phyloP scores from a whole-genome alignment of 2,329 filamentous ascomycete species.

The Mollisia scopiformis region DNA sequence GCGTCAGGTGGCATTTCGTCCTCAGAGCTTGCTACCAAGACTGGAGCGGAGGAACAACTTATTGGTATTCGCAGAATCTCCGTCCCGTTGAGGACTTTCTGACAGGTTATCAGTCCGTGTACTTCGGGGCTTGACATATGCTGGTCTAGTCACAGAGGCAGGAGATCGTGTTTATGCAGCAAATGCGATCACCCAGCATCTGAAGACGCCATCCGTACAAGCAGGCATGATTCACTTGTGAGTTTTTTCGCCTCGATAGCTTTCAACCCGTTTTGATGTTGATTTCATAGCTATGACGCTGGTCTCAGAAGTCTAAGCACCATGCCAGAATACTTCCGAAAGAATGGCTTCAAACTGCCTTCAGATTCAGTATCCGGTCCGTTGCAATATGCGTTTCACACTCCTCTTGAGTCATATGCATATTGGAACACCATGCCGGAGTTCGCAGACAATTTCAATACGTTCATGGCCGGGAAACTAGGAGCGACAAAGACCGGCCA shows the following conservation, averaged over 20 bases:
- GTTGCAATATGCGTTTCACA: slow-evolving; percentile 16
- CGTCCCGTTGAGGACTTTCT: not conserved
- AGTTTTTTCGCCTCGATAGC: no score
- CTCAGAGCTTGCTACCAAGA: slow-evolving; percentile 7
- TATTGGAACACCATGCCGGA: slow-evolving; percentile 4
- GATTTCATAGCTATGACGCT: slow-evolving; percentile 1
- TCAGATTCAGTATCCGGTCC: slow-evolving; percentile 5
- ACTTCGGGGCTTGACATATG: slow-evolving; percentile 4
- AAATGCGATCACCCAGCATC: slow-evolving; percentile 2
- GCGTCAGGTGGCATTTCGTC: slow-evolving; percentile 3
- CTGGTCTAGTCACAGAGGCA: slow-evolving; percentile 4
- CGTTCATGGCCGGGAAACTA: slow-evolving; percentile 13
- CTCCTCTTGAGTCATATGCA: slow-evolving; percentile 6
- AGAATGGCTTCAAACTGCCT: slow-evolving; percentile 10
- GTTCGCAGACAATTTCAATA: slow-evolving; percentile 10
- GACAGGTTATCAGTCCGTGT: slow-evolving; percentile 5
- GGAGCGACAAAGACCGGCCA: slow-evolving; percentile 1
- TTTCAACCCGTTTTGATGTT: no score
- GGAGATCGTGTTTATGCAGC: slow-evolving; percentile 8
- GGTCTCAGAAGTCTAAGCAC: slow-evolving; percentile 5
- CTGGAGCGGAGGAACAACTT: slow-evolving; percentile 14
- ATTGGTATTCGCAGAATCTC: not conserved
- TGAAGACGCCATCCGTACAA: slow-evolving; percentile 7
- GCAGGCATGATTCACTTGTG: slow-evolving; percentile 13
- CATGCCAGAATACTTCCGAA: slow-evolving; percentile 14